Evolutionary conservation across 768 basidiomycete genomes (phyloP).

Genomic region (Butyriboletus loyo): DNA sequence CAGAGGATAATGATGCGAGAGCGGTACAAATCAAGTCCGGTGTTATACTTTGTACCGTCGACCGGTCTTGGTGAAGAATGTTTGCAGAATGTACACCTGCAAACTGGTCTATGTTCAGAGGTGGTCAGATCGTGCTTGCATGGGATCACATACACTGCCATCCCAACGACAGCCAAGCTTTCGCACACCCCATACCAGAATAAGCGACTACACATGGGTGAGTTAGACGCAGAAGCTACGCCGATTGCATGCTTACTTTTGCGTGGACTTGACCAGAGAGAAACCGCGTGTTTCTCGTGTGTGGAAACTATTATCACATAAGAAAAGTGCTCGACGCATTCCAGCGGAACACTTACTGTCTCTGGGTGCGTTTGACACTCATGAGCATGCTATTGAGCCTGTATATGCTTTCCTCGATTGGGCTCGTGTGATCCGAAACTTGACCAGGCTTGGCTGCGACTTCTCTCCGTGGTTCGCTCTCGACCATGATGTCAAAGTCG

Average conservation of each 20-base stretch:
- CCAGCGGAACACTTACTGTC: constrained; percentile 60
- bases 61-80: constrained; percentile 95
- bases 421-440: constrained; percentile 88
- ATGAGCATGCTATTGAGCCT: constrained; percentile 82
- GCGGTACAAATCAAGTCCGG: constrained; percentile 7
- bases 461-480: constrained; percentile 91
- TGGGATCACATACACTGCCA: constrained; percentile 72
- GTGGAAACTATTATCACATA: constrained; percentile 64
- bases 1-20: not conserved
- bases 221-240: not conserved
- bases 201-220: constrained; percentile 54
- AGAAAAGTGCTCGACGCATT: not conserved
- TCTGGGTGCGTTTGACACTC: constrained; percentile 90
- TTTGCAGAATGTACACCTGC: constrained; percentile 91
- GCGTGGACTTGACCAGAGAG: constrained; percentile 85
- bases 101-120: constrained; percentile 44
- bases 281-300: constrained; percentile 94
- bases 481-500: constrained; percentile 97
- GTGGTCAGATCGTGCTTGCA: not conserved
- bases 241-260: constrained; percentile 50
- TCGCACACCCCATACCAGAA: constrained; percentile 94
- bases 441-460: constrained; percentile 86
- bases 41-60: constrained; percentile 81
- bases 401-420: constrained; percentile 94
- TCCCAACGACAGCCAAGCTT: constrained; percentile 70